Evolutionary conservation across 805 yeast genomes (phyloP), one percentile per base, ranked within the genome.

Genomic region (Candida verbasci): DNA sequence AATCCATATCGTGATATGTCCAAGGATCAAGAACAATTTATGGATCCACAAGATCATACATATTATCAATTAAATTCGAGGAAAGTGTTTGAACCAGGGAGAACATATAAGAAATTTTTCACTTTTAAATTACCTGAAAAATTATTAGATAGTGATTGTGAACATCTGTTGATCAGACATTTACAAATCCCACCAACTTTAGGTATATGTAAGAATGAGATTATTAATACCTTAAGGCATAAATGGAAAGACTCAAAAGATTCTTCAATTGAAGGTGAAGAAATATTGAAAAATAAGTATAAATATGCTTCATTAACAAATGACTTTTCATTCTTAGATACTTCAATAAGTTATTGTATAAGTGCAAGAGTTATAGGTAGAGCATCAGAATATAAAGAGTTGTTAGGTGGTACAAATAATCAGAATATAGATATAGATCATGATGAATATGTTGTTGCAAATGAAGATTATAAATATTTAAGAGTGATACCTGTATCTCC

Each of bases 21-120:
- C 1, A 27, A 37, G 41, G 24, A 31, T 38, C 47, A 41, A 3
- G 38, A 46, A 8, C 14, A 31, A 23, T 31, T 14, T 12, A 15
- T 23, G 17, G 71, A 66, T 38, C 65, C 65, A 1, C 41, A 47
- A 3, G 72, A 66, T 41, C 54, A 56, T 20, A 50, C 64, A 16
- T 35, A 38, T 8, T 40, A 53, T 22, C 54, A 48, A 18, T 51
- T 66, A 21, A 45, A 56, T 36, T 34, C 25, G 23, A 42, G 48
- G 14, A 55, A 58, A 41, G 42, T 55, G 6, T 48, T 66, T 6
- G 35, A 48, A 26, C 68, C 69, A 2, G 45, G 48, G 26, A 47
- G 53, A 15, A 54, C 59, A 6, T 66, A 66, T 40, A 66, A 65
- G 44, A 63, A 62, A 43, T 65, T 63, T 42, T 66, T 65, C 45